phyloP scores from a whole-genome alignment of 345 rosid species.

The Combretum micranthum region DNA sequence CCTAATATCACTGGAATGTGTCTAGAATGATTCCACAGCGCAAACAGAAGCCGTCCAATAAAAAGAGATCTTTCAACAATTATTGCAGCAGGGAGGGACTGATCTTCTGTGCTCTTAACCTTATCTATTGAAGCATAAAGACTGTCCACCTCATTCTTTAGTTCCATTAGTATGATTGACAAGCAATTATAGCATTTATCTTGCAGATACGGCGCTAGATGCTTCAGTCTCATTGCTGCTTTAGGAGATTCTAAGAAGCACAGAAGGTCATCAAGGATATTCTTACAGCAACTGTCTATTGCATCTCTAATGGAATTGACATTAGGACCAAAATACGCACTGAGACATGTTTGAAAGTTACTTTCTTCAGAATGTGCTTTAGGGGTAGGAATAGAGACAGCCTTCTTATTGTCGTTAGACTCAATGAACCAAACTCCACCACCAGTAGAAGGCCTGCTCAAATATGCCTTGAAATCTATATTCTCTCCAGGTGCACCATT shows the following conservation, averaged over 20 bases:
- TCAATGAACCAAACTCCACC: slow-evolving; percentile 98
- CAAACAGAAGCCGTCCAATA: slow-evolving; percentile 86
- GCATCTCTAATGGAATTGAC: slow-evolving; percentile 83
- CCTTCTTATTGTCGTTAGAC: slow-evolving; percentile 47
- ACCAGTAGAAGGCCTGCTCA: slow-evolving; percentile 77
- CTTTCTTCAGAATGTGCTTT: slow-evolving; percentile 51
- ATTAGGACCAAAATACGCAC: slow-evolving; percentile 83
- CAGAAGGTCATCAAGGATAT: slow-evolving; percentile 72
- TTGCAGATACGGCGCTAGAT: slow-evolving; percentile 75
- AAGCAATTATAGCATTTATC: slow-evolving; percentile 71
- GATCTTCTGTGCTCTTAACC: slow-evolving; percentile 25
- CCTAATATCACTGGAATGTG: slow-evolving; percentile 80
- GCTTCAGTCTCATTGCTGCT: slow-evolving; percentile 73
- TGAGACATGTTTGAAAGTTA: slow-evolving; percentile 70
- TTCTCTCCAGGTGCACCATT: slow-evolving; percentile 40
- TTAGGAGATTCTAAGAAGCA: slow-evolving; percentile 90
- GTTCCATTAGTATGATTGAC: slow-evolving; percentile 53
- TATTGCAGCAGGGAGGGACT: slow-evolving; percentile 38
- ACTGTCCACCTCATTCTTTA: slow-evolving; percentile 59
- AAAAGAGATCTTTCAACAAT: slow-evolving; percentile 84
- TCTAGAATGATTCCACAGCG: slow-evolving; percentile 71
- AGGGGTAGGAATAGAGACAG: slow-evolving; percentile 31
- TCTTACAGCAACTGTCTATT: slow-evolving; percentile 69
- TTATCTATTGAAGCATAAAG: slow-evolving; percentile 45
- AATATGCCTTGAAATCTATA: slow-evolving; percentile 64